Evolutionary conservation across 306 rosid species (phyloP).

Genomic region (Cucurbita argyrosperma): DNA sequence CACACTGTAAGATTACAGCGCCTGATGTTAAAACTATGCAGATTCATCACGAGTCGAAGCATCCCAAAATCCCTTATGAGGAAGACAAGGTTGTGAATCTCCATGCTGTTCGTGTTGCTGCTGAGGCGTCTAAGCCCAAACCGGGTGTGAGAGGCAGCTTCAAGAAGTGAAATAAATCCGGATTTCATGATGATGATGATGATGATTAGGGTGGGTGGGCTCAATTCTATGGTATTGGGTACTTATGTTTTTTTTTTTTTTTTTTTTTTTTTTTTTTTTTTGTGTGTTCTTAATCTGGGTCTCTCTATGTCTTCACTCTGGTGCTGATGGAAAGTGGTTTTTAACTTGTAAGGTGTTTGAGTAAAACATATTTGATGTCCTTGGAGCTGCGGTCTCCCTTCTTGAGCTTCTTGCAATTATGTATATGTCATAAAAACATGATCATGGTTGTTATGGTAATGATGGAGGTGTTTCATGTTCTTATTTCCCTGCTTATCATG

Average conservation of each 20-base stretch:
- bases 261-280: neutral
- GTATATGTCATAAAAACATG: constrained; percentile 14
- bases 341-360: constrained; percentile 12
- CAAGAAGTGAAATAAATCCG: constrained; percentile 27
- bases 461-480: constrained; percentile 1
- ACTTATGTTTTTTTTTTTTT: no score
- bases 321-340: neutral
- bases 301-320: neutral
- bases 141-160: constrained; percentile 89
- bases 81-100: constrained; percentile 46
- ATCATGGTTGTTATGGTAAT: constrained; percentile 4
- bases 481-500: neutral
- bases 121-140: constrained; percentile 30
- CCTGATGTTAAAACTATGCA: constrained; percentile 88
- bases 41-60: constrained; percentile 90
- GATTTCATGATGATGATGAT: constrained; percentile 20
- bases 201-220: neutral
- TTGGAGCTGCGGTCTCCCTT: neutral
- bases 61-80: constrained; percentile 70
- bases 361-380: neutral
- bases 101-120: constrained; percentile 14
- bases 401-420: constrained; percentile 3
- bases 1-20: constrained; percentile 74
- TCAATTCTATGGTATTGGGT: constrained; percentile 2
- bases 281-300: neutral